These are phyloP conservation scores for Themeda triandra DNA, from an alignment of 176 grass and related monocot species.

Conservation along the genomic window DNA sequence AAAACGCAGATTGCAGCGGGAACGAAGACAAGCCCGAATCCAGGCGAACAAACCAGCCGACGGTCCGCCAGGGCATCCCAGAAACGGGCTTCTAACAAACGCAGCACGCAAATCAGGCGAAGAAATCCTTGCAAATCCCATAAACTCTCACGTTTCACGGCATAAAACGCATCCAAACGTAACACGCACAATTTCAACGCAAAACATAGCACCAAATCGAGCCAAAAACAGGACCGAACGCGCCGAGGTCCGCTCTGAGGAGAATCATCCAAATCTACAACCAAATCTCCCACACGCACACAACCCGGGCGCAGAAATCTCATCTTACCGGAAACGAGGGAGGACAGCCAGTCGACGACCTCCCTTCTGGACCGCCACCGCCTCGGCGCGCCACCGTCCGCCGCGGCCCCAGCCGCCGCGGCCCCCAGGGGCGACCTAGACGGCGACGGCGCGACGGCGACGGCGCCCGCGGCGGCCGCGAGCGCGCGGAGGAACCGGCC, in stretches of 20 bases:
- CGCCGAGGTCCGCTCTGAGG: background rate
- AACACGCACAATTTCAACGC: background rate
- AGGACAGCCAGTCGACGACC: slow-evolving; percentile 90
- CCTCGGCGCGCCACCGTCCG: slow-evolving; percentile 25
- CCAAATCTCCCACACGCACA: background rate
- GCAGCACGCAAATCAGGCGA: background rate
- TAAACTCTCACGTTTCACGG: background rate
- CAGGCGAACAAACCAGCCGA: background rate
- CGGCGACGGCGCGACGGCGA: slow-evolving; percentile 22
- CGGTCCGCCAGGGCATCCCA: background rate
- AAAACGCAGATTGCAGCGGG: background rate
- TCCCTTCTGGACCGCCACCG: slow-evolving; percentile 87
- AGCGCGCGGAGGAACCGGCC: slow-evolving; percentile 52
- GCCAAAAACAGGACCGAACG: background rate
- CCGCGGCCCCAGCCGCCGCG: slow-evolving; percentile 14
- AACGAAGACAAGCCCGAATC: background rate
- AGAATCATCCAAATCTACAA: background rate
- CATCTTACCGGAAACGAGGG: slow-evolving; percentile 78
- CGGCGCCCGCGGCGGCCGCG: slow-evolving; percentile 10
- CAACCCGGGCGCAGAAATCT: background rate
- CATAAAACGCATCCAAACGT: background rate
- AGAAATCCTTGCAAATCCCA: background rate
- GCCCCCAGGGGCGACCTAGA: slow-evolving; percentile 24
- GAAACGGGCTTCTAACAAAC: background rate
- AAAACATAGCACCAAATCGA: slow-evolving; percentile 13